phyloP scores from a whole-genome alignment of 176 grass and related monocot species.

The Ampelocalamus luodianensis region DNA sequence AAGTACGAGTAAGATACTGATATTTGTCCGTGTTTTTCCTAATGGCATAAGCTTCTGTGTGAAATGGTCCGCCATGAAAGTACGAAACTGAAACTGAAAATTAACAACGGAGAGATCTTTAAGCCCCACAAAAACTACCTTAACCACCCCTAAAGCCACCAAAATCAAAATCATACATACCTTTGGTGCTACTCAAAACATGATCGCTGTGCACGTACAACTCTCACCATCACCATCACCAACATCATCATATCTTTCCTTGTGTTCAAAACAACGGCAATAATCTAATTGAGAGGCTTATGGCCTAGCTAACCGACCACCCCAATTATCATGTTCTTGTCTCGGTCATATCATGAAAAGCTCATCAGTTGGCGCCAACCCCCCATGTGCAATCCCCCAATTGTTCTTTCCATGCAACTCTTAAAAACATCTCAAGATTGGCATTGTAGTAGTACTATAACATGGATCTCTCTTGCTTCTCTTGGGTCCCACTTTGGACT shows the following conservation, averaged over 20 bases:
- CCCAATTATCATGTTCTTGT: conserved; percentile 39
- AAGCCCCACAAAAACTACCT: conserved; percentile 8
- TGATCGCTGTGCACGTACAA: conserved; percentile 33
- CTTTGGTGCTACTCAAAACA: conserved; percentile 53
- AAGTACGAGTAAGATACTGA: background rate
- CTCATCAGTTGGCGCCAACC: conserved; percentile 49
- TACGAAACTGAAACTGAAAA: background rate
- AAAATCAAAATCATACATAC: background rate
- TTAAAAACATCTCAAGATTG: background rate
- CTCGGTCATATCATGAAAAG: conserved; percentile 12
- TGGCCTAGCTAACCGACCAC: conserved; percentile 35
- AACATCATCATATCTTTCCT: conserved; percentile 33
- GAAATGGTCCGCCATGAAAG: background rate
- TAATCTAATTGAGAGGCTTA: conserved; percentile 36
- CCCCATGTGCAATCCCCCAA: conserved; percentile 47
- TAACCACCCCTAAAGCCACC: conserved; percentile 26
- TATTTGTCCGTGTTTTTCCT: background rate
- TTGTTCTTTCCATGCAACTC: conserved; percentile 9
- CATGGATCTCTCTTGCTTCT: conserved; percentile 21
- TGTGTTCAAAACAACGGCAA: conserved; percentile 51
- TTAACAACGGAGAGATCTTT: background rate
- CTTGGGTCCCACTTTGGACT: conserved; percentile 37
- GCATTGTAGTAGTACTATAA: background rate
- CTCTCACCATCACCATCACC: conserved; percentile 24
- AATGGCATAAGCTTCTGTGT: background rate